Conservation (phyloP, 345 rosid genomes). For the Bruguiera parviflora region DNA sequence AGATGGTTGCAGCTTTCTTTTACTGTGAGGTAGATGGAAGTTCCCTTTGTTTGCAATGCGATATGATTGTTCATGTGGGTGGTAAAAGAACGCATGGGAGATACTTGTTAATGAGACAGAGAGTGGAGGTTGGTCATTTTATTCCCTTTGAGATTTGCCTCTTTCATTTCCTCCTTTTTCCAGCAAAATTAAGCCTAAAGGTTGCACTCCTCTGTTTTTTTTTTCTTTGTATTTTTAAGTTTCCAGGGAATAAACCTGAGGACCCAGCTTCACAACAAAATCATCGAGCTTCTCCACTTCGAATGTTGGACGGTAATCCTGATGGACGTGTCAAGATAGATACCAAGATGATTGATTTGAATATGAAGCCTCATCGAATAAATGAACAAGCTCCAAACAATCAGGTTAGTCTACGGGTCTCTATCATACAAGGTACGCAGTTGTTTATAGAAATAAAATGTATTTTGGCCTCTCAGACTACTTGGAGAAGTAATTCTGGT, state of each 20-base stretch:
- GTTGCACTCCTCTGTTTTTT: background rate
- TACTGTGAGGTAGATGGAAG: slow-evolving; percentile 84
- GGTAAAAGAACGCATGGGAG: slow-evolving; percentile 73
- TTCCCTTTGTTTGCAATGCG: slow-evolving; percentile 84
- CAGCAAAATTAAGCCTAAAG: slow-evolving; percentile 3
- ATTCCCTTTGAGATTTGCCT: background rate
- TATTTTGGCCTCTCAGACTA: no score
- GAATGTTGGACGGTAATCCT: slow-evolving; percentile 28
- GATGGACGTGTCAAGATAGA: slow-evolving; percentile 36
- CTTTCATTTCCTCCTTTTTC: background rate
- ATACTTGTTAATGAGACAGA: slow-evolving; percentile 67
- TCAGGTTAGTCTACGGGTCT: slow-evolving; percentile 39
- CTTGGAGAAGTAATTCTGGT: background rate
- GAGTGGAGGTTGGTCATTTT: slow-evolving; percentile 50
- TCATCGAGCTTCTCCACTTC: slow-evolving; percentile 31
- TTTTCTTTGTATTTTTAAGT: slow-evolving; percentile 46
- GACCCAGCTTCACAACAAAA: slow-evolving; percentile 31
- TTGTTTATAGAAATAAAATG: no score
- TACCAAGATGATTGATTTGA: slow-evolving; percentile 63
- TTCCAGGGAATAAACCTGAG: slow-evolving; percentile 59
- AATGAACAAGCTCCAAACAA: slow-evolving; percentile 55
- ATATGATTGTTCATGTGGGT: slow-evolving; percentile 83
- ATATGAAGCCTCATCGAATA: slow-evolving; percentile 56
- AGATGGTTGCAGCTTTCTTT: slow-evolving; percentile 59
- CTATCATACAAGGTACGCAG: background rate